Evolutionary conservation across 2,329 filamentous ascomycete species (phyloP).

Genomic region (Diaporthe citrichinensis): DNA sequence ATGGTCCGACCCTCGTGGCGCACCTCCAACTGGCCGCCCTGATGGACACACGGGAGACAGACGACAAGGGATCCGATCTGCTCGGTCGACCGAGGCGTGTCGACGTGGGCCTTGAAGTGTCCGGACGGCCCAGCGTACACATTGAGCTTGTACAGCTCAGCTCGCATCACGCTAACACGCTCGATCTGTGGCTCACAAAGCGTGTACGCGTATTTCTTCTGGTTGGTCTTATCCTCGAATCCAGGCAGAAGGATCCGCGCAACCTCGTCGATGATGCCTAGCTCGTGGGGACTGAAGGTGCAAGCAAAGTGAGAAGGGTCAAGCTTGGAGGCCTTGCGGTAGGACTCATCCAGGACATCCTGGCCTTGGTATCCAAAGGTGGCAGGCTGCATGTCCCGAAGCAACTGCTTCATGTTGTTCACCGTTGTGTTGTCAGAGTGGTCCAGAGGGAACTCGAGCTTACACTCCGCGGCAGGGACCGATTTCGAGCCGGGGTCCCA

Average conservation of each 20-base stretch:
- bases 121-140: slow-evolving; percentile 47
- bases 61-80: neutral
- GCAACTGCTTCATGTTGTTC: slow-evolving; percentile 45
- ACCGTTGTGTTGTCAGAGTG: neutral
- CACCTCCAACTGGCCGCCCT: neutral
- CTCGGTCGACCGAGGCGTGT: slow-evolving; percentile 40
- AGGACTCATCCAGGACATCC: slow-evolving; percentile 64
- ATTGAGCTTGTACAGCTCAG: slow-evolving; percentile 72
- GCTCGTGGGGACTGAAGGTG: slow-evolving; percentile 64
- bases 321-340: slow-evolving; percentile 68
- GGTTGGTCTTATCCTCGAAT: neutral
- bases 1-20: neutral
- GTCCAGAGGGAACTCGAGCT: slow-evolving; percentile 42
- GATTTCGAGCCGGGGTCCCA: slow-evolving; percentile 40
- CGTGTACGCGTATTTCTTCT: neutral
- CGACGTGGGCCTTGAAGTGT: neutral
- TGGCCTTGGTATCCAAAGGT: slow-evolving; percentile 61
- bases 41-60: neutral
- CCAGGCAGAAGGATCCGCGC: slow-evolving; percentile 59
- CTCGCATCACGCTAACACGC: slow-evolving; percentile 54
- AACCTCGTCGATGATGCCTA: slow-evolving; percentile 65
- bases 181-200: slow-evolving; percentile 39
- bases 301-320: slow-evolving; percentile 61
- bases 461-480: slow-evolving; percentile 23
- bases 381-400: slow-evolving; percentile 57